Conservation (phyloP, 2,329 filamentous ascomycete genomes). For the Xylariaceae sp. region DNA sequence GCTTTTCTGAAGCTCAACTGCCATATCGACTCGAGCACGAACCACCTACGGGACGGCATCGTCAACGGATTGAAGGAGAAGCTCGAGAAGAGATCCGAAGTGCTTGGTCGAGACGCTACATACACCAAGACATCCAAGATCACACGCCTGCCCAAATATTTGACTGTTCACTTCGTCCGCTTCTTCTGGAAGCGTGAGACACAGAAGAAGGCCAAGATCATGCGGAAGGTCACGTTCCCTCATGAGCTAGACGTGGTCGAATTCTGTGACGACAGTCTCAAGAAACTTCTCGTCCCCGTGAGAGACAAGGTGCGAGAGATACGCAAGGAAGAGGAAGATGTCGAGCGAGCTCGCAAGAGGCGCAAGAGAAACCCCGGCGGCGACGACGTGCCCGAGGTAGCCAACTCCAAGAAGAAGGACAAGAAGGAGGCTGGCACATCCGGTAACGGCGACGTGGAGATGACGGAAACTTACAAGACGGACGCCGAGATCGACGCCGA, state of each 20-base stretch:
- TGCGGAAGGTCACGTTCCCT: conserved; percentile 97
- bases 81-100: conserved; percentile 81
- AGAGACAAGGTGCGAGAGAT: conserved; percentile 94
- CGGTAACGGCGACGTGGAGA: conserved; percentile 65
- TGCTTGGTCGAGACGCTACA: conserved; percentile 68
- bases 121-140: conserved; percentile 94
- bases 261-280: conserved; percentile 89
- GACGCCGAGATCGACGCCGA: conserved; percentile 90
- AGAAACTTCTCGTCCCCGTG: conserved; percentile 78
- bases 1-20: conserved; percentile 90
- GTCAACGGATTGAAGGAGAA: conserved; percentile 76
- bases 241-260: conserved; percentile 89
- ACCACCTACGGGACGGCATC: conserved; percentile 87
- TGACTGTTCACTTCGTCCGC: conserved; percentile 94
- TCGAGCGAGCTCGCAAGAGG: conserved; percentile 85
- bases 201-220: conserved; percentile 98
- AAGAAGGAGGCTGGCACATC: conserved; percentile 34
- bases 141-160: conserved; percentile 83
- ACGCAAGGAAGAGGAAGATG: conserved; percentile 88
- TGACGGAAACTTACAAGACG: conserved; percentile 78
- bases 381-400: conserved; percentile 43
- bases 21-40: conserved; percentile 82
- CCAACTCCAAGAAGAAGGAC: conserved; percentile 43
- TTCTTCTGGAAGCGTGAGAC: conserved; percentile 97
- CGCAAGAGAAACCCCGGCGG: conserved; percentile 60